Evolutionary conservation across 228 moss, liverwort and hornwort genomes (phyloP).

Genomic region (Sphagnum fallax): DNA sequence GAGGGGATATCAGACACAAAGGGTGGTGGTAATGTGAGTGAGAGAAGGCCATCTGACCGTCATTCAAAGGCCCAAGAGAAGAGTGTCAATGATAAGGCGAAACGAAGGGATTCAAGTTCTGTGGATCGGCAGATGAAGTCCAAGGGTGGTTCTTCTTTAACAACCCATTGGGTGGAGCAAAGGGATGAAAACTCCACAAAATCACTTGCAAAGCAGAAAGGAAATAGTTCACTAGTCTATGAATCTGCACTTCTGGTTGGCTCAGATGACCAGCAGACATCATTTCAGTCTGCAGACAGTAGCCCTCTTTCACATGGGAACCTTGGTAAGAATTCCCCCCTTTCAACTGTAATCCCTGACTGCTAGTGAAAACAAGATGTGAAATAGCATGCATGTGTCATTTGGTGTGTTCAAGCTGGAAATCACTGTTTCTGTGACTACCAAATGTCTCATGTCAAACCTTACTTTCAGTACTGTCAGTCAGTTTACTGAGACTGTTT

Average conservation of each 20-base stretch:
- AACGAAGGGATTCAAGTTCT: not conserved
- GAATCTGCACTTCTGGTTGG: slow-evolving; percentile 30
- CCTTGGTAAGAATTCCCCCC: slow-evolving; percentile 19
- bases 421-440: too few relatives aligned
- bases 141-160: not conserved
- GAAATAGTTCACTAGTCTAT: slow-evolving; percentile 22
- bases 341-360: slow-evolving; percentile 7
- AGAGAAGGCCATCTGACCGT: slow-evolving; percentile 20
- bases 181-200: not conserved
- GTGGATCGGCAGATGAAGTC: slow-evolving; percentile 5
- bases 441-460: too few relatives aligned
- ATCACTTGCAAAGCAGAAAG: slow-evolving; percentile 11
- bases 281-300: slow-evolving; percentile 5
- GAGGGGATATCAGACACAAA: slow-evolving; percentile 21
- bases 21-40: slow-evolving; percentile 7
- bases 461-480: too few relatives aligned
- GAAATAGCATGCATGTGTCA: slow-evolving; percentile 20
- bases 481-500: too few relatives aligned
- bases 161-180: not conserved
- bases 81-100: slow-evolving; percentile 13
- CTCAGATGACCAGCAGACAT: slow-evolving; percentile 16
- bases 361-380: slow-evolving; percentile 13
- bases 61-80: slow-evolving; percentile 19
- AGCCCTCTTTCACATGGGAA: slow-evolving; percentile 7
- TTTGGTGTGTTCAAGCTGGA: slow-evolving; percentile 15